Evolutionary conservation across 148 eudicot species (phyloP), one percentile per base, ranked within the genome.

Genomic region (Spergularia marina): DNA sequence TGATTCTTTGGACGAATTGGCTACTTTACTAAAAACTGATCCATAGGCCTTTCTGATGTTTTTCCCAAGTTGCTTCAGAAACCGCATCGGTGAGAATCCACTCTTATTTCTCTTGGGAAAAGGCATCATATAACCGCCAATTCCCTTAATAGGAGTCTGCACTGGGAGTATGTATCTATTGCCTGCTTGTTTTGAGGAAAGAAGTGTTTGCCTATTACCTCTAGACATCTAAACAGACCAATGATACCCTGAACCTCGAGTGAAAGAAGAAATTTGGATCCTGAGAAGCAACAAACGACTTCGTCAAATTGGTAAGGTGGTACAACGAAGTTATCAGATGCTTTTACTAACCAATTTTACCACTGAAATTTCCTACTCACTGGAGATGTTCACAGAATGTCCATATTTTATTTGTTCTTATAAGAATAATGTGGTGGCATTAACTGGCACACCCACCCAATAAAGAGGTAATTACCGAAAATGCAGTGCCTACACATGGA

Each of bases 1-100:
- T n/a, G 76, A 17, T 65, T 51, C 12, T 30, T 77, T 76, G n/a
- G 82, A 75, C 7, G 70, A 39, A 44, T 83, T 56, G 36, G 62
- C 73, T 64, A 65, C 67, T 61, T 70, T 81, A 56, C 59, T 57
- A 1, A 73, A 68, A 21, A 73, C 58, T 55, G 77, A 75, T 74
- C 78, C 78, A 70, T 74, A 72, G 49, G 53, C 72, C 23, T 76
- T 63, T 70, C 23, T 66, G 51, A 40, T 49, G 14, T 34, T 30
- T 41, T n/a, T 17, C 47, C 68, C 63, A 59, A 56, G 68, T 41
- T 18, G 12, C 63, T 67, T 34, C 20, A 56, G 20, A 25, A 64
- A 77, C 53, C 11, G 53, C 70, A 41, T 12, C 10, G 16, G 41
- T 51, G 47, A 30, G 23, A 73, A 55, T 66, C 66, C 51, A 34